phyloP scores from a whole-genome alignment of 1,139 yeast species.

The Yamadazyma oceani region DNA sequence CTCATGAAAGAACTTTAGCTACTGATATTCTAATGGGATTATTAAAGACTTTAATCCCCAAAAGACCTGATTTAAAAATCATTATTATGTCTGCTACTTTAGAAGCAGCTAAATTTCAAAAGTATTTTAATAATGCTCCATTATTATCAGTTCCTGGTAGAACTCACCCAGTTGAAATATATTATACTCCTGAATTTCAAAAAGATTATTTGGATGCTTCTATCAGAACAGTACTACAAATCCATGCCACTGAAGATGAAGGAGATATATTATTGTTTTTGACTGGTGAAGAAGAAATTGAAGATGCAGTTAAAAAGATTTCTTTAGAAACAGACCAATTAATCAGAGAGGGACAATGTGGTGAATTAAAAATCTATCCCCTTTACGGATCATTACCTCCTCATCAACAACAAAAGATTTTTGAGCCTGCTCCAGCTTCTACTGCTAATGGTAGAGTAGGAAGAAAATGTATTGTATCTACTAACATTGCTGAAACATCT shows the following conservation, averaged over 20 bases:
- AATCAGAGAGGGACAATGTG: conserved; percentile 83
- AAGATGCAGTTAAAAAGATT: conserved; percentile 91
- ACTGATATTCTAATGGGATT: conserved; percentile 97
- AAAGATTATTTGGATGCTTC: conserved; percentile 94
- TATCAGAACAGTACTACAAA: conserved; percentile 89
- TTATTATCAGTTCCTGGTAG: conserved; percentile 96
- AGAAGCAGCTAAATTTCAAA: conserved; percentile 95
- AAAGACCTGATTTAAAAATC: conserved; percentile 86
- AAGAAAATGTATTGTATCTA: conserved; percentile 88
- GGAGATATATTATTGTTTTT: conserved; percentile 88
- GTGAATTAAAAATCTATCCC: conserved; percentile 88
- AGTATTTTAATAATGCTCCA: conserved; percentile 88
- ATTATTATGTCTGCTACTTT: conserved; percentile 97
- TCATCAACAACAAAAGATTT: conserved; percentile 87
- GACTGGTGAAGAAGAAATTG: conserved; percentile 98
- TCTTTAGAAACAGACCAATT: conserved; percentile 86
- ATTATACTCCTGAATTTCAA: conserved; percentile 95
- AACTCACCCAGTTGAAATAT: conserved; percentile 95
- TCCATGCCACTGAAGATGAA: conserved; percentile 92
- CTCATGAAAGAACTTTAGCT: conserved; percentile 95
- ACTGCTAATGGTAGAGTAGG: conserved; percentile 83
- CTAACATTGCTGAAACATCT: conserved; percentile 97
- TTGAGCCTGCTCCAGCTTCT: conserved; percentile 77
- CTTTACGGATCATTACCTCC: conserved; percentile 96
- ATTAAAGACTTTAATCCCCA: conserved; percentile 71